Evolutionary conservation across 805 yeast genomes (phyloP).

Genomic region (Isabelozyma heimii): DNA sequence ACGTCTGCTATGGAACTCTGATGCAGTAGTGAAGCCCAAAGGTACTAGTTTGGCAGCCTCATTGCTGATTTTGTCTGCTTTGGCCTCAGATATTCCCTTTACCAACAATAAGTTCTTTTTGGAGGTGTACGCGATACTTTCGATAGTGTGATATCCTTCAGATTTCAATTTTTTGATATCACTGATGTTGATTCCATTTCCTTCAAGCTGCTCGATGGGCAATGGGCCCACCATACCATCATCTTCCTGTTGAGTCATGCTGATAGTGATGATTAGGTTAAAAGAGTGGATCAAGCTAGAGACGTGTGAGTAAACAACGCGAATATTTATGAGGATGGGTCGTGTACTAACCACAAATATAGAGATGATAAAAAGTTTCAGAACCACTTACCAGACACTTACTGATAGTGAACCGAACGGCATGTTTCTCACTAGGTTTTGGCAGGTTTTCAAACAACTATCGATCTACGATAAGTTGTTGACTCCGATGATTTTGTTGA

Average conservation of each 20-base stretch:
- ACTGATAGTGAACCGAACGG: no score
- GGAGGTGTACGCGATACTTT: constrained; percentile 90
- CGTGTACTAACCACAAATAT: no score
- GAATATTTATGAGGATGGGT: background rate
- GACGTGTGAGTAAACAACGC: constrained; percentile 1
- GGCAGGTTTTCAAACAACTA: background rate
- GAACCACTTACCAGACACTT: no score
- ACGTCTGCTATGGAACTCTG: constrained; percentile 87
- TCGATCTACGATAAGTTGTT: background rate
- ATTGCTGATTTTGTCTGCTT: constrained; percentile 78
- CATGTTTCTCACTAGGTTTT: background rate
- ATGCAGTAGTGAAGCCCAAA: constrained; percentile 96
- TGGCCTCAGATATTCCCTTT: constrained; percentile 93
- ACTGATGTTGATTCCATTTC: constrained; percentile 79
- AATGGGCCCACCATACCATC: constrained; percentile 39
- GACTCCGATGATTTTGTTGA: background rate
- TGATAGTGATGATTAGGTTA: background rate
- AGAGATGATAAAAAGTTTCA: no score
- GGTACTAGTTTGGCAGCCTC: constrained; percentile 90
- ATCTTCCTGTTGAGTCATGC: constrained; percentile 18
- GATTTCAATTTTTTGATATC: constrained; percentile 81
- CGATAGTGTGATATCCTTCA: constrained; percentile 86
- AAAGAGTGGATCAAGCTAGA: background rate
- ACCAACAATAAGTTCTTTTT: constrained; percentile 72
- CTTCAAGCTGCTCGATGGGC: constrained; percentile 50